Base-by-base conservation (phyloP, 176 grass and related monocot species). In the Pontederia paniculata region DNA sequence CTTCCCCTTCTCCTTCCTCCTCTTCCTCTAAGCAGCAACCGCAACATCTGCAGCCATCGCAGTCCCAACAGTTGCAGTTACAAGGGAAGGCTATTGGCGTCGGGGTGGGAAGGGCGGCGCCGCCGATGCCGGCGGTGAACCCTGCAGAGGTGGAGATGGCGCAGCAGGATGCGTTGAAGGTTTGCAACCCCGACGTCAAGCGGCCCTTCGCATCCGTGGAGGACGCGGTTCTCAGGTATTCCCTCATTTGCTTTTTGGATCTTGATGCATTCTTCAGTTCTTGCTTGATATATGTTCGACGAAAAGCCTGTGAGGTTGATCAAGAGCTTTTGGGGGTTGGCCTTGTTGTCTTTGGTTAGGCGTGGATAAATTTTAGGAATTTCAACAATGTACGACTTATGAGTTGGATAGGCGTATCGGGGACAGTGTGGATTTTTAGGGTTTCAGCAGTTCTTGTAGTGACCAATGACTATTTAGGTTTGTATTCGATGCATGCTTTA, bases 121-220 rank as follows among this genome's bases (percentile, higher is more conserved):
- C 28, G 28, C 28, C 28, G 28, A 37, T 37, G 28, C 28, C 28
- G 28, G 7, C 28, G 7, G 68, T 69, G 50, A 64, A 41, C 44
- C 60, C 70, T 17, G 60, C 44, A 22, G 83, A 72, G 66, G 67
- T 59, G 62, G 78, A 82, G 71, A 87, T 87, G 78, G 78, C 78
- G 43, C 42, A 44, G 52, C 67, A 82, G 71, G 84, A 82, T 60
- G 84, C 75, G 17, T 72, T 75, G 61, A 87, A 82, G 71, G 67
- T 73, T 52, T 44, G 58, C 63, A 68, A 82, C 78, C 84, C 78
- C 13, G 75, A 87, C 75, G 49, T 75, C 74, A 64, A 7, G 66
- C 80, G 78, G 44, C 78, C 83, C 23, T 87, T 87, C 71, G 31
- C 78, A 23, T 82, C 84, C 74, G 51, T 82, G 48, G 84, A 87